These are phyloP conservation scores for Citrus inodora DNA, from an alignment of 345 rosid genomes.

Conservation along the genomic window DNA sequence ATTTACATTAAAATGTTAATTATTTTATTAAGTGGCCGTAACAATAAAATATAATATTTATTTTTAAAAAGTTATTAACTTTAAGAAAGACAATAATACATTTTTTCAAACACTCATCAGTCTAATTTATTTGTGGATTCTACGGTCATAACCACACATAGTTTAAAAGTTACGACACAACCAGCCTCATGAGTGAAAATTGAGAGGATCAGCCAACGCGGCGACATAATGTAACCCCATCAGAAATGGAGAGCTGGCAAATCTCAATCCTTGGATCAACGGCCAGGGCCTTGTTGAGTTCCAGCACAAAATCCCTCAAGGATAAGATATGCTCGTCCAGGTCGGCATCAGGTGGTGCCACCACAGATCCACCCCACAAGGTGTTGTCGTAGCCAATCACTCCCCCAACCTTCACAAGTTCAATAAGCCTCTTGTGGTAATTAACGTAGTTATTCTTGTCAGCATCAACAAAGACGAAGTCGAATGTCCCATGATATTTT, in stretches of 20 bases:
- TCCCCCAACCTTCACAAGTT: constrained; percentile 45
- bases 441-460: constrained; percentile 40
- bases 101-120: too few relatives aligned
- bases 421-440: constrained; percentile 28
- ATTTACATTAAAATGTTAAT: too few relatives aligned
- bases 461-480: constrained; percentile 48
- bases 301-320: constrained; percentile 73
- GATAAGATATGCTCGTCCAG: constrained; percentile 62
- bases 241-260: constrained; percentile 89
- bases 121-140: too few relatives aligned
- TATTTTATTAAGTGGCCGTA: too few relatives aligned
- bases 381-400: constrained; percentile 87
- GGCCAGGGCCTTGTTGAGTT: constrained; percentile 89
- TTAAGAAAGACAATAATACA: too few relatives aligned
- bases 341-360: constrained; percentile 59
- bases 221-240: constrained; percentile 96
- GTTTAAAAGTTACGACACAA: too few relatives aligned
- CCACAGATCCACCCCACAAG: constrained; percentile 66
- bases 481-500: constrained; percentile 21
- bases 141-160: too few relatives aligned
- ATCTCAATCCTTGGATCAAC: constrained; percentile 95
- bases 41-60: too few relatives aligned
- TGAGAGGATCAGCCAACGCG: constrained; percentile 20
- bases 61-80: too few relatives aligned
- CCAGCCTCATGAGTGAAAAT: background rate